phyloP scores from a whole-genome alignment of 2,329 filamentous ascomycete genomes.

The Venturia effusa region DNA sequence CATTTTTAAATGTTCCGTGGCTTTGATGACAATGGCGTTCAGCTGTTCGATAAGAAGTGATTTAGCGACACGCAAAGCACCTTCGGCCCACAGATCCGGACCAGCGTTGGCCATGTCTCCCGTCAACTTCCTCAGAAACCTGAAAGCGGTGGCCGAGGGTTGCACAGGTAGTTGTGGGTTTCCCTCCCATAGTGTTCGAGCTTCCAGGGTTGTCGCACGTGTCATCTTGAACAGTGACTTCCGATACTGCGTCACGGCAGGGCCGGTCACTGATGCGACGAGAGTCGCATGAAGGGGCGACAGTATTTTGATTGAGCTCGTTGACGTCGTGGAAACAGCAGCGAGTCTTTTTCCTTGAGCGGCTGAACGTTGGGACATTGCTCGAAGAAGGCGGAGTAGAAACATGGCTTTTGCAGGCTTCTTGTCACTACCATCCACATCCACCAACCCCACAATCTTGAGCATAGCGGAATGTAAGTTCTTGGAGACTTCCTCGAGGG shows the following conservation, averaged over 20 bases:
- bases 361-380: constrained; percentile 59
- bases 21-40: constrained; percentile 47
- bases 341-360: constrained; percentile 26
- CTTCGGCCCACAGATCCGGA: constrained; percentile 69
- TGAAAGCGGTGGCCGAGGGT: constrained; percentile 64
- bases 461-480: constrained; percentile 47
- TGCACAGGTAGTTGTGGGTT: constrained; percentile 63
- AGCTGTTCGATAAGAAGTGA: constrained; percentile 26
- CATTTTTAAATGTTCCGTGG: too few species aligned
- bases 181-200: constrained; percentile 70
- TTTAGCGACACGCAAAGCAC: constrained; percentile 32
- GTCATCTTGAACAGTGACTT: constrained; percentile 34
- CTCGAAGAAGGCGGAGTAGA: constrained; percentile 61
- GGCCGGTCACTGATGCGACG: constrained; percentile 40
- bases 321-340: constrained; percentile 46
- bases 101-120: constrained; percentile 59
- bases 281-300: constrained; percentile 54
- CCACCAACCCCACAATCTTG: constrained; percentile 36
- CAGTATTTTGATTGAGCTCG: constrained; percentile 53
- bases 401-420: constrained; percentile 40
- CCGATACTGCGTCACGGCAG: constrained; percentile 32
- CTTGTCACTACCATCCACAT: constrained; percentile 30
- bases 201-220: constrained; percentile 41
- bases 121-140: constrained; percentile 55
- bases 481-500: constrained; percentile 46